Conservation (phyloP, 805 yeast genomes). For the Candida ovalis region DNA sequence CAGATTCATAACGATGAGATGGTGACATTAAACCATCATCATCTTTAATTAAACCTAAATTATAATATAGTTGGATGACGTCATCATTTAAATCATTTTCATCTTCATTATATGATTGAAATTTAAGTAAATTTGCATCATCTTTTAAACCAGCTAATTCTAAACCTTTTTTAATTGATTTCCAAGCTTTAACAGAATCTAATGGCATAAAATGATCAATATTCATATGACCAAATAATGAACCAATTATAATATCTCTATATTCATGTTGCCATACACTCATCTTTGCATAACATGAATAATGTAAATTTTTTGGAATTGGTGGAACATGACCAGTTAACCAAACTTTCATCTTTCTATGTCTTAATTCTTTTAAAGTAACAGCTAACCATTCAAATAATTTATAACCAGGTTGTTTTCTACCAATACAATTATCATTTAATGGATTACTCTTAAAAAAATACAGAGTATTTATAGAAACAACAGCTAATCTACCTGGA, state of each 20-base stretch:
- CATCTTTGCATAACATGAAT: constrained; percentile 68
- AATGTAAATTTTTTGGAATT: constrained; percentile 69
- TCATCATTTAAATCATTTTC: constrained; percentile 24
- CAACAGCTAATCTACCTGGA: constrained; percentile 71
- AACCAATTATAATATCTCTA: constrained; percentile 79
- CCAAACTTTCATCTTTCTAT: constrained; percentile 80
- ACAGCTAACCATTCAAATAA: constrained; percentile 75
- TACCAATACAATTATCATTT: constrained; percentile 72
- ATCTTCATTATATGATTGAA: constrained; percentile 20
- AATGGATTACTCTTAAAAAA: constrained; percentile 74
- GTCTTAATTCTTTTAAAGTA: constrained; percentile 67
- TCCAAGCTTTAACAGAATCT: constrained; percentile 67
- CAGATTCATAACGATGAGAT: constrained; percentile 49
- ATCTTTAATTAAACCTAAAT: constrained; percentile 21
- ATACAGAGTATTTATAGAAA: constrained; percentile 76
- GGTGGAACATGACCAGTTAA: constrained; percentile 88
- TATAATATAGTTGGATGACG: constrained; percentile 13
- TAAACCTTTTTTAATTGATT: constrained; percentile 35
- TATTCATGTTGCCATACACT: constrained; percentile 81
- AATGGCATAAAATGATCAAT: constrained; percentile 80
- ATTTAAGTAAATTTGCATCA: constrained; percentile 12
- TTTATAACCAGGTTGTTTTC: constrained; percentile 77
- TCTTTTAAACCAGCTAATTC: constrained; percentile 15
- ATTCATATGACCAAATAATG: constrained; percentile 87
- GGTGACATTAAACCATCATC: constrained; percentile 17